These are phyloP conservation scores for Xylariaceae sp. DNA, from an alignment of 2,329 filamentous ascomycete species.

Conservation along the genomic window DNA sequence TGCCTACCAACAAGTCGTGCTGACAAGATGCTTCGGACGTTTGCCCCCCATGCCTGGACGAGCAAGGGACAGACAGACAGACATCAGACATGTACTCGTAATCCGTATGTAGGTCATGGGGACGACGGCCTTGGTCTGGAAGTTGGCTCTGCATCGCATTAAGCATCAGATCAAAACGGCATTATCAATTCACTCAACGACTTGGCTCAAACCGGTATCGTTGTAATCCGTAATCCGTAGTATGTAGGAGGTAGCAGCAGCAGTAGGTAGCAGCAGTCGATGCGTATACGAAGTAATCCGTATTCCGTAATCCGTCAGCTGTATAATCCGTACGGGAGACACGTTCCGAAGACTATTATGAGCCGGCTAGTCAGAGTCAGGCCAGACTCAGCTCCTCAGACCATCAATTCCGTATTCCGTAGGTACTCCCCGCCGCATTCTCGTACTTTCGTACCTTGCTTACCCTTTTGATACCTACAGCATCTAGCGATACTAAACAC, in stretches of 20 bases:
- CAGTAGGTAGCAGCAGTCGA: not conserved
- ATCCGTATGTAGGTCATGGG: slow-evolving; percentile 11
- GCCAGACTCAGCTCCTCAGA: not conserved
- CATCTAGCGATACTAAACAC: no score
- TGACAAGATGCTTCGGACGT: slow-evolving; percentile 16
- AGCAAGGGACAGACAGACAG: slow-evolving; percentile 5
- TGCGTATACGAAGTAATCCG: no score
- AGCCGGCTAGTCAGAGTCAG: no score
- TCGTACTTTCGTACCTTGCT: no score
- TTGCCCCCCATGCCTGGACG: slow-evolving; percentile 7
- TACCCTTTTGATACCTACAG: no score
- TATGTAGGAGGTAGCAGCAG: not conserved
- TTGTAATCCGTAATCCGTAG: not conserved
- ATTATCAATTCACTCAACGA: slow-evolving; percentile 1
- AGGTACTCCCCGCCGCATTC: not conserved
- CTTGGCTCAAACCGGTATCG: slow-evolving; percentile 3
- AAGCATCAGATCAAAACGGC: slow-evolving; percentile 7
- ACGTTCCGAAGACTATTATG: no score
- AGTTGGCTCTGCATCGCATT: slow-evolving; percentile 9
- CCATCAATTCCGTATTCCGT: not conserved
- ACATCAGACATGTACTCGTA: not conserved
- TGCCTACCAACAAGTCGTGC: slow-evolving; percentile 9
- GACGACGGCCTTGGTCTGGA: slow-evolving; percentile 14
- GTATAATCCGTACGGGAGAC: no score
- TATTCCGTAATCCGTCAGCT: no score